Percentiles rank a stretch among this genome's conserved stretches.
Evolutionary conservation across 2,329 filamentous ascomycete species (phyloP).

Genomic region (Beauveria asiatica): DNA sequence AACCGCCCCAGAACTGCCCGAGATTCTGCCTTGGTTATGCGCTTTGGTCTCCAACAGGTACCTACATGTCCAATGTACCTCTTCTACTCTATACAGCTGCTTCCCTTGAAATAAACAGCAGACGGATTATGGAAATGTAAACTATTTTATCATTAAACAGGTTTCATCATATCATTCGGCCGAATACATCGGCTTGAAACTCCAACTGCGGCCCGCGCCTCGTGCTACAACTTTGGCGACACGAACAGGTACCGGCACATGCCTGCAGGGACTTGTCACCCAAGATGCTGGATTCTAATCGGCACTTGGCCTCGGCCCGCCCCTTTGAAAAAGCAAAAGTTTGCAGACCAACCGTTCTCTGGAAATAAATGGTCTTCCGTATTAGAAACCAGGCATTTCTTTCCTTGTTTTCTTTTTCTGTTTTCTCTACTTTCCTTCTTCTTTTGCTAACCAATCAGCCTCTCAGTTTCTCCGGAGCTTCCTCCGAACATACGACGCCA

Average conservation of each 20-base stretch:
- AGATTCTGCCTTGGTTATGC: background rate
- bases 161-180: too few relatives aligned
- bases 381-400: too few relatives aligned
- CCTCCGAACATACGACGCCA: background rate
- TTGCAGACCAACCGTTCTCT: too few relatives aligned
- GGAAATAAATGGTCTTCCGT: background rate
- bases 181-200: background rate
- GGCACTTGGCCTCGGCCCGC: constrained; percentile 6
- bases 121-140: too few relatives aligned
- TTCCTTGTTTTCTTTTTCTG: too few relatives aligned
- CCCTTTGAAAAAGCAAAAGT: background rate
- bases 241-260: background rate
- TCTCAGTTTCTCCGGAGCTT: background rate
- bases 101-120: too few relatives aligned
- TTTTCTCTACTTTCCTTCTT: too few relatives aligned
- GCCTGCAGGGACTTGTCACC: background rate
- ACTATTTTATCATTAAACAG: too few relatives aligned
- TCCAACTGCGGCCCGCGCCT: background rate
- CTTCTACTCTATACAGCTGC: too few relatives aligned
- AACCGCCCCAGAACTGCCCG: too few relatives aligned
- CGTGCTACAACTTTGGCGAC: background rate
- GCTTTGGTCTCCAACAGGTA: background rate
- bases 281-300: background rate
- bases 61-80: too few relatives aligned
- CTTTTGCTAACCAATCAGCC: too few relatives aligned